Evolutionary conservation across 768 basidiomycete genomes (phyloP), one percentile per base, ranked within the genome.

Genomic region (button mushroom (Agaricus bisporus)): DNA sequence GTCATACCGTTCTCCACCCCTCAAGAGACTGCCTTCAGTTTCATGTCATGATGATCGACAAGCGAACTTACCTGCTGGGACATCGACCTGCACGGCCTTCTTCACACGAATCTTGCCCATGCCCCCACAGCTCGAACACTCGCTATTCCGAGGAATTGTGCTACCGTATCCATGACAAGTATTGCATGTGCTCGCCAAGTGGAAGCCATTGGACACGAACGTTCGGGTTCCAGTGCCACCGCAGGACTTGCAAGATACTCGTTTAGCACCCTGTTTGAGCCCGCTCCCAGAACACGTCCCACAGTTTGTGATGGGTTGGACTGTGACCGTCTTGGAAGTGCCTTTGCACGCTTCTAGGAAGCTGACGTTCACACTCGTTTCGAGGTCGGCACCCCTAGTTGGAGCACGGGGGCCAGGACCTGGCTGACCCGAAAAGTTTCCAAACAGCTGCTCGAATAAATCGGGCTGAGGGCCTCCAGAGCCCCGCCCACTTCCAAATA

Each of bases 291-390:
- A 79, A 71, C 97, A 99, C 8, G 91, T 79, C 39, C 71, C 70
- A 66, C 97, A 98, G 60, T 92, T 81, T 43, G 85, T 81, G 39
- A 98, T 81, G 11, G 94, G 91, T 17, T 82, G 83, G 56, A 91
- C 75, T 52, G 80, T 83, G 60, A 98, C 74, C 53, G 80, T 86
- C 52, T 86, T 83, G 44, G 77, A 79, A 15, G 88, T 74, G 47
- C 97, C 97, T 69, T 88, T 92, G 73, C 91, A 93, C n/a, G 95
- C 88, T 56, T 99, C 97, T 70, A 95, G 80, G 73, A 99, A 99
- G 43, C 76, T 80, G 59, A 99, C 73, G 43, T 78, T 79, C 62
- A 98, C 61, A 35, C 74, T 76, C 8, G 86, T 76, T 66, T 97
- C 91, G 46, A 98, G 75, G 65, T 98, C 91, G 55, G 83, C 83